Conservation (phyloP, 2,329 filamentous ascomycete genomes). For the Trichothecium sympodiale region DNA sequence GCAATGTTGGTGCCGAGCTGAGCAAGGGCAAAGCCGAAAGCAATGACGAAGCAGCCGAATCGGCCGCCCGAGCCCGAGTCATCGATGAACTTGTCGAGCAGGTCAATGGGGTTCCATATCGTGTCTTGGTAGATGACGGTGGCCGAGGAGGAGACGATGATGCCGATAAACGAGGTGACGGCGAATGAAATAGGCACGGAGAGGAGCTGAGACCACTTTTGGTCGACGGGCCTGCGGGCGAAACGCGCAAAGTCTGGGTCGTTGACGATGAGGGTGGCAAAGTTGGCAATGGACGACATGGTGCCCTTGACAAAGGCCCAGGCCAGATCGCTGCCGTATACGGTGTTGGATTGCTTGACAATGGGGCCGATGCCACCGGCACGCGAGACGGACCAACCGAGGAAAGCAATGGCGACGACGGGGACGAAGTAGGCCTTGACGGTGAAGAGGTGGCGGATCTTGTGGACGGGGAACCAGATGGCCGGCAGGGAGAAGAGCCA, state of each 20-base stretch:
- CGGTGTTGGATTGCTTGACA: conserved; percentile 52
- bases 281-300: conserved; percentile 86
- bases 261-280: conserved; percentile 75
- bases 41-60: conserved; percentile 67
- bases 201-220: conserved; percentile 69
- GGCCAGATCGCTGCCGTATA: conserved; percentile 56
- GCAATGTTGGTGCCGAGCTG: conserved; percentile 82
- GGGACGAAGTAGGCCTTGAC: conserved; percentile 82
- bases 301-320: conserved; percentile 80
- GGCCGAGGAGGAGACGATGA: conserved; percentile 65
- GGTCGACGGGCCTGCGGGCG: conserved; percentile 62
- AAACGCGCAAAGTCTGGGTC: conserved; percentile 82
- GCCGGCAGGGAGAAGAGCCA: conserved; percentile 73
- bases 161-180: conserved; percentile 75
- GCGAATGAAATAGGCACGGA: conserved; percentile 63
- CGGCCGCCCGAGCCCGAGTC: conserved; percentile 58
- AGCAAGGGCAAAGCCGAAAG: conserved; percentile 60
- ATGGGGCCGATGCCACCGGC: conserved; percentile 80
- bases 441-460: conserved; percentile 82
- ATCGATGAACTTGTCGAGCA: conserved; percentile 56
- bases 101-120: conserved; percentile 63
- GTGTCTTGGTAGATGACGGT: conserved; percentile 54
- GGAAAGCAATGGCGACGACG: conserved; percentile 70
- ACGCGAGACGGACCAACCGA: conserved; percentile 75
- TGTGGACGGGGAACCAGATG: conserved; percentile 81